Conservation (phyloP, 2,329 filamentous ascomycete species). For the Botrytis byssoidea region DNA sequence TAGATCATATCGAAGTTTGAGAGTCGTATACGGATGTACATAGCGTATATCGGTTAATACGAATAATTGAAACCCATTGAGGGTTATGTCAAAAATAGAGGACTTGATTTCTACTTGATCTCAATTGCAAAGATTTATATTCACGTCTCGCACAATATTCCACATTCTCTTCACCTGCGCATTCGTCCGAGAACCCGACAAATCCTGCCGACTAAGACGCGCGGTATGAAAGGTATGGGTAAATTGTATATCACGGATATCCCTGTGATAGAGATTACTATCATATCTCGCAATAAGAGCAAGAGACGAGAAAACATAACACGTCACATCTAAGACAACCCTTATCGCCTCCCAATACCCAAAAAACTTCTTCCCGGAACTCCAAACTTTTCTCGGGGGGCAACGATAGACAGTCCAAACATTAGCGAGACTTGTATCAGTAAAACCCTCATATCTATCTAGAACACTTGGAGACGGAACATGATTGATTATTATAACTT, state of each 20-base stretch:
- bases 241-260: slow-evolving; percentile 11
- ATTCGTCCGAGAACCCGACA: background rate
- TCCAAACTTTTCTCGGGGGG: background rate
- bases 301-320: background rate
- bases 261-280: slow-evolving; percentile 19
- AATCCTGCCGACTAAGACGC: background rate
- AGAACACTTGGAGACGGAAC: slow-evolving; percentile 20
- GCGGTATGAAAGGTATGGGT: background rate
- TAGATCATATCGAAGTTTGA: background rate
- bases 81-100: background rate
- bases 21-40: background rate
- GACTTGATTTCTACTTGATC: background rate
- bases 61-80: background rate
- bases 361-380: slow-evolving; percentile 3
- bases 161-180: background rate
- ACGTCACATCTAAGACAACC: slow-evolving; percentile 39
- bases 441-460: slow-evolving; percentile 18
- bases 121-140: background rate
- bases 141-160: background rate
- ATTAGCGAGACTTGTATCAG: slow-evolving; percentile 8
- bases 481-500: background rate
- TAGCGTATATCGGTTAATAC: background rate
- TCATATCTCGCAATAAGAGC: slow-evolving; percentile 13
- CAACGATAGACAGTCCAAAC: no score
- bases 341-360: no score